phyloP scores from a whole-genome alignment of 2,329 filamentous ascomycete genomes.

The Scopulariopsis brevicaulis region DNA sequence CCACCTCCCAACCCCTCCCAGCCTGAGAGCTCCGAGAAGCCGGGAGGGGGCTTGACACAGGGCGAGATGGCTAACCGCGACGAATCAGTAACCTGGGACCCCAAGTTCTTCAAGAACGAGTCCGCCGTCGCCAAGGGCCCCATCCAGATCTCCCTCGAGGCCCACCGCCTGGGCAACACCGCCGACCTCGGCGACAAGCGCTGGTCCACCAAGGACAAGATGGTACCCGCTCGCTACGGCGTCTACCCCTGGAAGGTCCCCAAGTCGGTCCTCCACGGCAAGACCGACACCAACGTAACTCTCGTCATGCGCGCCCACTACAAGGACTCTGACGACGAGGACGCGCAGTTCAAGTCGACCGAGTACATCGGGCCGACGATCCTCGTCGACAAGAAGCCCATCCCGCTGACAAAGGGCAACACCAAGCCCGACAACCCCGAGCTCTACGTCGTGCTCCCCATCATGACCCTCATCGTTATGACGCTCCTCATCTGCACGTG shows the following conservation, averaged over 20 bases:
- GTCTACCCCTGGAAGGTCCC: conserved; percentile 35
- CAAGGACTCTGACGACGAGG: conserved; percentile 13
- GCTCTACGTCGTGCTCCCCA: conserved; percentile 41
- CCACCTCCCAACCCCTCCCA: background rate
- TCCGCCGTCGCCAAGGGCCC: conserved; percentile 21
- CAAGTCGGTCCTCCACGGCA: conserved; percentile 21
- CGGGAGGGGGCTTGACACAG: background rate
- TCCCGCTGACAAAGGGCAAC: conserved; percentile 17
- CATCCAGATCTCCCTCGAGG: conserved; percentile 15
- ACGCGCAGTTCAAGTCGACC: conserved; percentile 8
- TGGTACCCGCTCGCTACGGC: conserved; percentile 27
- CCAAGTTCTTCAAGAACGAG: conserved; percentile 33
- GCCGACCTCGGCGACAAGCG: conserved; percentile 23
- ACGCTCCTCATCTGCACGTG: conserved; percentile 41
- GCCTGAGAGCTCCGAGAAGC: background rate
- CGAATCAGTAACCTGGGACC: conserved; percentile 42
- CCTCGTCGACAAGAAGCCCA: conserved; percentile 23
- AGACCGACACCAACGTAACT: conserved; percentile 32
- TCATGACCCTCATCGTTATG: conserved; percentile 32
- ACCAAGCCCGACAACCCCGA: conserved; percentile 24
- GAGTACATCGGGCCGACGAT: conserved; percentile 28
- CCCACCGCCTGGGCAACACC: conserved; percentile 27
- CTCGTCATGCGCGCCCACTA: conserved; percentile 28
- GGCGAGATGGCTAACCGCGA: conserved; percentile 3
- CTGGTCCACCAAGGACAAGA: conserved; percentile 20